Conservation (phyloP, 116 monocot genomes). For the Trichopus zeylanicus region DNA sequence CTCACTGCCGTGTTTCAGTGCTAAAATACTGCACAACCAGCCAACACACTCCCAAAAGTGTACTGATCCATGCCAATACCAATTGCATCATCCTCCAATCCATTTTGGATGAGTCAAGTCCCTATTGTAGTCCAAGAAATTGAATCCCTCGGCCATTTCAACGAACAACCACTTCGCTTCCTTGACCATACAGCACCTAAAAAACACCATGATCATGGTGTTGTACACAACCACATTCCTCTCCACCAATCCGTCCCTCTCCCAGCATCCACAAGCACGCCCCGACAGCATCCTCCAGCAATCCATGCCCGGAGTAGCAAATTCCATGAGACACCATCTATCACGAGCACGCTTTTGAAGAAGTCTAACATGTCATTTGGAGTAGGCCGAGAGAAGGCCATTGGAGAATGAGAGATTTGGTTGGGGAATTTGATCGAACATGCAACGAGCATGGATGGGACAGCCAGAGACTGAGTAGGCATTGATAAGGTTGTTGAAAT, state of each 20-base stretch:
- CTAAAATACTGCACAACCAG: conserved; percentile 44
- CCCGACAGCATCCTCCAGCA: conserved; percentile 9
- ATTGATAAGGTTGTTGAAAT: conserved; percentile 46
- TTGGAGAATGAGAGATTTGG: conserved; percentile 59
- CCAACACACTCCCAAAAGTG: conserved; percentile 59
- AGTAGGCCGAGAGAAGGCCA: conserved; percentile 48
- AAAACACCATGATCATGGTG: conserved; percentile 51
- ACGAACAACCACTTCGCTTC: conserved; percentile 47
- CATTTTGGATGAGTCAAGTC: conserved; percentile 47
- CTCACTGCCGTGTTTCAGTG: conserved; percentile 38
- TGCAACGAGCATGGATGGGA: conserved; percentile 20
- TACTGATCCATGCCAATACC: conserved; percentile 49
- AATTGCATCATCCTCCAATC: conserved; percentile 31
- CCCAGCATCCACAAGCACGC: conserved; percentile 29
- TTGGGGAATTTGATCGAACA: conserved; percentile 55
- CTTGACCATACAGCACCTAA: conserved; percentile 55
- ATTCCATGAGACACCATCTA: conserved; percentile 56
- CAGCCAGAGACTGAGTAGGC: conserved; percentile 28
- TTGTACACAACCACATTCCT: conserved; percentile 67
- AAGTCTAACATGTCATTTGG: conserved; percentile 46
- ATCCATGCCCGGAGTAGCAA: conserved; percentile 16
- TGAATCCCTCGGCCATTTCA: conserved; percentile 47
- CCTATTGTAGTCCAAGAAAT: conserved; percentile 72
- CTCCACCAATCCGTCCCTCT: conserved; percentile 26
- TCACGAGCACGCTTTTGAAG: conserved; percentile 34